Base-by-base conservation (phyloP, 2,329 filamentous ascomycete genomes). In the Dichotomopilus funicola region DNA sequence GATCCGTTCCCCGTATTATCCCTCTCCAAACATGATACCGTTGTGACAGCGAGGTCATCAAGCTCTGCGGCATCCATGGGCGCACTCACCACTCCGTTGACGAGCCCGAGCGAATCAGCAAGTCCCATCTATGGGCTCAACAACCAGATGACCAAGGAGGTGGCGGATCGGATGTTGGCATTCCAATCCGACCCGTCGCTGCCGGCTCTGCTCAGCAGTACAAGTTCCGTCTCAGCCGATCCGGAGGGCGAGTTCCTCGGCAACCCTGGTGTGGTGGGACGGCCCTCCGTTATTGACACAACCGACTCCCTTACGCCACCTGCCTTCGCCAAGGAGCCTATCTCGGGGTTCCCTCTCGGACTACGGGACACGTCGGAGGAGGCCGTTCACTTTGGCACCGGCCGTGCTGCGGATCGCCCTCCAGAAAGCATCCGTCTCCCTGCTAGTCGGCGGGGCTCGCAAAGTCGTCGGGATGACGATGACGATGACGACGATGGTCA, bases 101-200 rank as follows among this genome's bases (percentile, higher is more conserved):
- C 79, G 1, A 81, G 77, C 61, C 78, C 79, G 0, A 80, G 78
- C 62, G 79, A 81, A 52, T 68, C 75, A 1, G 70, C 74, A 4
- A 80, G 78, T 58, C 78, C 79, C 4, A 68, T 77, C 5, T 75
- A 72, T 19, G 69, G 72, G 2, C 56, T 69, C 51, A 71, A 71
- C 44, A 58, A 65, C 9, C 66, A 66, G 6, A 67, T 71, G 4
- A 69, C 69, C 27, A 73, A 73, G 57, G 71, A 70, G n/a, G 66
- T 71, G 1, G 72, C 75, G 3, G 76, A 78, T 5, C 72, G 75
- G 7, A 77, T 78, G 62, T 63, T 78, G 12, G 73, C 72, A 2
- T 85, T 83, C 66, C 80, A 80, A 54, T 86, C 82, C 3, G 82
- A 86, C 51, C 82, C 82, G 0, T 86, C 83, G 5, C 69, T 86